These are phyloP conservation scores for Podospora bellae-mahoneyi DNA, from an alignment of 495 filamentous ascomycete genomes.

Conservation along the genomic window DNA sequence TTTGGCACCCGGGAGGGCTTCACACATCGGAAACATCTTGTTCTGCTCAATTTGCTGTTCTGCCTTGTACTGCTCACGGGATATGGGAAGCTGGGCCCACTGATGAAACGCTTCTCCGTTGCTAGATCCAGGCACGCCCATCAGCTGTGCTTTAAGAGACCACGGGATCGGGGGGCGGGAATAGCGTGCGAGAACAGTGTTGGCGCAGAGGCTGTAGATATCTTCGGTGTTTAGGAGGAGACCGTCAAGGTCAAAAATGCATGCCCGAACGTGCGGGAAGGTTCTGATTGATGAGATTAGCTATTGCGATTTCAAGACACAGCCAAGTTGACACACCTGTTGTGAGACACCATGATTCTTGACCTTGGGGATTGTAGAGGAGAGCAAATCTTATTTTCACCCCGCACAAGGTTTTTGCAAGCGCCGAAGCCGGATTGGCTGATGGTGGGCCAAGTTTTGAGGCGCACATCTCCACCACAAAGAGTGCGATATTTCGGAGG, in stretches of 20 bases:
- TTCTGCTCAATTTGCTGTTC: slow-evolving; percentile 56
- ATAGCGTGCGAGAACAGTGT: slow-evolving; percentile 69
- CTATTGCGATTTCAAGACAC: too few species aligned
- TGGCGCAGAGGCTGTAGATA: slow-evolving; percentile 73
- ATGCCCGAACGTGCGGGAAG: slow-evolving; percentile 59
- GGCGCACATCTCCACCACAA: not conserved
- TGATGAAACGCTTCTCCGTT: slow-evolving; percentile 45
- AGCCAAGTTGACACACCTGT: too few species aligned
- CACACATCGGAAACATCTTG: slow-evolving; percentile 60
- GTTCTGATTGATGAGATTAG: not conserved
- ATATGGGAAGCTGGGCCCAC: slow-evolving; percentile 80
- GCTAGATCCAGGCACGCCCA: slow-evolving; percentile 69
- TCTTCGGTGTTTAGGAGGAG: slow-evolving; percentile 89
- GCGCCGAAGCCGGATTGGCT: not conserved
- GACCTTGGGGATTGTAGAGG: too few species aligned
- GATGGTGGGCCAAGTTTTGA: not conserved
- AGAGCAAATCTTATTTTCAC: not conserved
- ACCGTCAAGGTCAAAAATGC: slow-evolving; percentile 97
- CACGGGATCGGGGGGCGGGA: slow-evolving; percentile 70
- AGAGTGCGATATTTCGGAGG: not conserved
- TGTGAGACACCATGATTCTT: too few species aligned
- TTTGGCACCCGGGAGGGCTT: slow-evolving; percentile 69
- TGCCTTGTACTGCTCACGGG: slow-evolving; percentile 54
- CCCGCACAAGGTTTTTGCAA: not conserved
- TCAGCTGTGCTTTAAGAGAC: slow-evolving; percentile 82